A percentile compares a stretch with the other conserved stretches of the same genome.
Conservation (phyloP, 1,139 yeast species). For the Tardiomyces blankii region DNA sequence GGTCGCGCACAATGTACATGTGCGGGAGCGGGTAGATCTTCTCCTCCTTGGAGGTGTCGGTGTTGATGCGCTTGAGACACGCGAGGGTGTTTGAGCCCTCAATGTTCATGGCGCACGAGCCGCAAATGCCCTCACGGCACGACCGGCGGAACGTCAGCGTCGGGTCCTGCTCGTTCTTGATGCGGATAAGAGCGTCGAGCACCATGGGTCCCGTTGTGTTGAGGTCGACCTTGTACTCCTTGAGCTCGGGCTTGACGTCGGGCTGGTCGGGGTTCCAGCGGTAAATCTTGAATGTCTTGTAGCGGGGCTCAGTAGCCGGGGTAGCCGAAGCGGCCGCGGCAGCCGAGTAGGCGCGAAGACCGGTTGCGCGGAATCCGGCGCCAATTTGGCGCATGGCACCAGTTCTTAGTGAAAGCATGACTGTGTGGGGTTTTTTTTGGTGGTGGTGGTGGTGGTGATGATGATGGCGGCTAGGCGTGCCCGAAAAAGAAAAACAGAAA, state of each 20-base stretch:
- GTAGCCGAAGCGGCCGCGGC: slow-evolving; percentile 6
- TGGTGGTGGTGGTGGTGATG: no score
- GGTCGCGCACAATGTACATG: slow-evolving; percentile 94
- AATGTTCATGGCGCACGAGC: slow-evolving; percentile 99
- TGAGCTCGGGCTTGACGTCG: slow-evolving; percentile 79
- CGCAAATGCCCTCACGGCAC: slow-evolving; percentile 99
- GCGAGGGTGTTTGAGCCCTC: slow-evolving; percentile 97
- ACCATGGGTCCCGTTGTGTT: slow-evolving; percentile 97
- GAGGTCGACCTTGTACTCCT: slow-evolving; percentile 74
- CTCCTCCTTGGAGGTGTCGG: slow-evolving; percentile 57
- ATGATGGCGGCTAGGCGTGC: no score
- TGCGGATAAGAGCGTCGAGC: slow-evolving; percentile 85
- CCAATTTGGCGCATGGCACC: no score
- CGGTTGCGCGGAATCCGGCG: no score
- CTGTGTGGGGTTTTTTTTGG: no score
- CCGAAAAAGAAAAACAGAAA: no score
- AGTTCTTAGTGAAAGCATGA: no score
- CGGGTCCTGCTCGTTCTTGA: slow-evolving; percentile 93
- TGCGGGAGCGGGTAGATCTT: slow-evolving; percentile 97
- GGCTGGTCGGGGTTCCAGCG: slow-evolving; percentile 99
- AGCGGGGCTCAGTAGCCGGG: slow-evolving; percentile 30
- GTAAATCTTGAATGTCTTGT: slow-evolving; percentile 84
- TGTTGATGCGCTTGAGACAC: slow-evolving; percentile 88
- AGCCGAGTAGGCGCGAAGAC: no score
- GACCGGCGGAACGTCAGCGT: slow-evolving; percentile 95